Evolutionary conservation across 2,329 filamentous ascomycete genomes (phyloP), one percentile per base, ranked within the genome.

Genomic region (Apiospora pterosperma): DNA sequence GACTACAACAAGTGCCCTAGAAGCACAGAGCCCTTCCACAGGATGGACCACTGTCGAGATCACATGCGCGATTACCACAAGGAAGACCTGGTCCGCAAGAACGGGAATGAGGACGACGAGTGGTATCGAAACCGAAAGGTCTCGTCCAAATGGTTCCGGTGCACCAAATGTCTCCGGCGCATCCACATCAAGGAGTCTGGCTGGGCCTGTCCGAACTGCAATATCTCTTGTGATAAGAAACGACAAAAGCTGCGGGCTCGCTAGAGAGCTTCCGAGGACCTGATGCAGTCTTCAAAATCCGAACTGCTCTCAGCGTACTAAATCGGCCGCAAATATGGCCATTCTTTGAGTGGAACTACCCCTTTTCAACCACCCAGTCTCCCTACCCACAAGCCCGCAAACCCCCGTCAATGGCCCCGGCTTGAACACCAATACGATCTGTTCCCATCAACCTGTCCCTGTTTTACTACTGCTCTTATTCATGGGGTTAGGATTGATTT

Each of bases 21-120:
- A 8, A 75, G 74, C 34, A 71, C 72, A 6, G 74, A 79, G 2
- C 81, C 84, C 2, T 87, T 88, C 69, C 77, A 79, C 68, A 80
- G 85, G 38, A 80, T 82, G 36, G 85, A 88, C 67, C 85, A 88
- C 74, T 85, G 81, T 71, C 79, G 85, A 41, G 84, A 86, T 64
- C 85, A 88, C 71, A 79, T 85, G 41, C 80, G 85, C 36, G 80
- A 84, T 58, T 85, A 78, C 67, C 85, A 88, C 77, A 77, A 78
- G 63, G 85, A 88, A 70, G 84, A 86, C 64, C 59, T 74, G 28
- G 31, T 66, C 36, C 72, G 74, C 59, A 67, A 67, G 59, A 63
- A 52, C 66, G 62, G 48, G 66, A 74, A 66, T 59, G 69, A 73
- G 61, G 67, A 74, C 64, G 71, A 74, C 44, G 74, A 76, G 41